Evolutionary conservation across 306 rosid species (phyloP).

Genomic region (Gynostemma pentaphyllum): DNA sequence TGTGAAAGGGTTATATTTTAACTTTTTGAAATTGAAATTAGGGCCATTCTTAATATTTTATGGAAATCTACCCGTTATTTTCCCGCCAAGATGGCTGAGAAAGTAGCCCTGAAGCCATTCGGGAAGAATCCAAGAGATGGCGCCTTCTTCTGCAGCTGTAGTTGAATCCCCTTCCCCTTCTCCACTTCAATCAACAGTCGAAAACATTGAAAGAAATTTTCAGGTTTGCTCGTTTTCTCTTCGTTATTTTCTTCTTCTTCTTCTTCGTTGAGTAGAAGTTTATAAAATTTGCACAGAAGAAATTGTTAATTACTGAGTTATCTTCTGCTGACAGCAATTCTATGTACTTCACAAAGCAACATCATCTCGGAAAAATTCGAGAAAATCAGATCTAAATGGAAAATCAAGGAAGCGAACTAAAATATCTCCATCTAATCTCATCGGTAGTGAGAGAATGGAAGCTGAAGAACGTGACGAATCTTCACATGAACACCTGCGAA

Average conservation of each 20-base stretch:
- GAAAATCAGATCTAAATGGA: conserved; percentile 21
- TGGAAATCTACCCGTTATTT: too few relatives aligned
- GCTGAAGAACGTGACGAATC: conserved; percentile 22
- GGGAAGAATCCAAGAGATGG: background rate
- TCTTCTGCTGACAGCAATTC: conserved; percentile 36
- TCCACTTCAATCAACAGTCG: conserved; percentile 8
- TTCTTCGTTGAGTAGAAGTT: background rate
- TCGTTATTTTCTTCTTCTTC: background rate
- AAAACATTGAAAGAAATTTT: conserved; percentile 9
- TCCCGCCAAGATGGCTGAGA: conserved; percentile 6
- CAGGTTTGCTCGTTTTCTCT: conserved; percentile 6
- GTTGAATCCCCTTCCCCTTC: too few relatives aligned
- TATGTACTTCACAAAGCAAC: conserved; percentile 73
- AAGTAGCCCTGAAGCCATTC: background rate
- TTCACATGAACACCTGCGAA: conserved; percentile 21
- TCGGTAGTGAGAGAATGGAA: conserved; percentile 22
- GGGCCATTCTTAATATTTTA: too few relatives aligned
- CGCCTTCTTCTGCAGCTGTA: conserved; percentile 5
- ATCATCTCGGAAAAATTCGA: conserved; percentile 26
- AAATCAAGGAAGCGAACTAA: conserved; percentile 38
- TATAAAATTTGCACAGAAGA: background rate
- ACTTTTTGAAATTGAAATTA: too few relatives aligned
- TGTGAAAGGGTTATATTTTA: too few relatives aligned
- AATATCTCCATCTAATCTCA: conserved; percentile 24
- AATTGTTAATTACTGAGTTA: background rate